Evolutionary conservation across 2,329 filamentous ascomycete species (phyloP), one percentile per base, ranked within the genome.

Genomic region (Colletotrichum sansevieriae): DNA sequence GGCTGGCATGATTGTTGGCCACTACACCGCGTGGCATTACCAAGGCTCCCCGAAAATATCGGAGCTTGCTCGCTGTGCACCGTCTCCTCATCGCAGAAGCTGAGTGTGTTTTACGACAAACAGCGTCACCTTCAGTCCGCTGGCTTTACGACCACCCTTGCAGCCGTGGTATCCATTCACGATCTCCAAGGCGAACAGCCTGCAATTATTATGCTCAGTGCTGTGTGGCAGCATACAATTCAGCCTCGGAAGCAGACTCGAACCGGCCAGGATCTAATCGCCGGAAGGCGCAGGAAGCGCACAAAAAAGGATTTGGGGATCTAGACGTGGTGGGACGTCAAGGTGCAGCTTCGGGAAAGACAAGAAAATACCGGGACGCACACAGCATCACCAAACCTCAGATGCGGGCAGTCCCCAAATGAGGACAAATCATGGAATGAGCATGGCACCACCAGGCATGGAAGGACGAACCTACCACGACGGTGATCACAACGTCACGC

Each of bases 341-440:
- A 63, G 43, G 41, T 49, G 39, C 57, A 41, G 22, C 52, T 46
- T 44, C 46, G 56, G 44, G 52, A 68, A 20, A 47, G 44, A 67
- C 49, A 51, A 54, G 25, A n/a, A 29, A 29, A 22, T 33, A 41
- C 37, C 11, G 39, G 39, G 29, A 56, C 57, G 63, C 57, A 63
- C 29, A 35, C 13, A 35, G 11, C 20, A 67, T 51, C 33, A 29
- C 56, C 13, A 41, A 57, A 63, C 44, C 51, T 63, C 57, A 68
- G 58, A 70, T 70, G 67, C 63, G 64, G 67, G 67, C 57, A 29
- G 33, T 49, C 20, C 56, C 57, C 75, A 75, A 72, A 79, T 79
- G 78, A 77, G 77, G 77, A 78, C 75, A 72, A 79, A 79, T 76
- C 78, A 79, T 81, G 81, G 79, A 76, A 82, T 84, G 80, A 83